Percentiles rank a stretch among this genome's conserved stretches.
Conservation (phyloP, 2,329 filamentous ascomycete genomes). For the Cladosporium sp. region DNA sequence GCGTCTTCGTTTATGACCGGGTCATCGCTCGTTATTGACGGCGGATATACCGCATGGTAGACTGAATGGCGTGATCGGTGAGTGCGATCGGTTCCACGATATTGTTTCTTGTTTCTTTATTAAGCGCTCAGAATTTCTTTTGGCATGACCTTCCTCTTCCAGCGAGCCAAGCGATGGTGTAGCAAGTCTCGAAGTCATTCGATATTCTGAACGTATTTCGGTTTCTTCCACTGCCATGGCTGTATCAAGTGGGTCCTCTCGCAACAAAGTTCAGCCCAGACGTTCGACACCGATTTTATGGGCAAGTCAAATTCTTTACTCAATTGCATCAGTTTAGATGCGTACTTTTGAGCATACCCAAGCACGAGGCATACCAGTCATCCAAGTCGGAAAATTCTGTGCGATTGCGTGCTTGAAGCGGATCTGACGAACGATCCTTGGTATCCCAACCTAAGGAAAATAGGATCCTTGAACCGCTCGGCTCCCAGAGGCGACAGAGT, state of each 20-base stretch:
- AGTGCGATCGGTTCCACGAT: too few relatives aligned
- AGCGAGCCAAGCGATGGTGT: too few relatives aligned
- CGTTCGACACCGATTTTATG: neutral
- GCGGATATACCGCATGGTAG: conserved; percentile 25
- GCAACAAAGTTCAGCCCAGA: neutral
- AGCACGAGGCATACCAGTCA: neutral
- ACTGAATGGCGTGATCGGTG: neutral
- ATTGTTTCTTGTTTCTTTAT: too few relatives aligned
- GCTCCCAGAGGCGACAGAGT: neutral
- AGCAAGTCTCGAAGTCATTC: too few relatives aligned
- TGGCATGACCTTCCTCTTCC: too few relatives aligned
- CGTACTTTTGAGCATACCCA: neutral
- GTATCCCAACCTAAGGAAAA: conserved; percentile 3
- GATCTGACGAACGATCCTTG: conserved; percentile 5
- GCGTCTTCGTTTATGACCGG: conserved; percentile 28
- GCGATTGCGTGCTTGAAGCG: conserved; percentile 9
- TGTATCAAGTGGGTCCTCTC: too few relatives aligned
- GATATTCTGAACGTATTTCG: too few relatives aligned
- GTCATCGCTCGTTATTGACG: conserved; percentile 26
- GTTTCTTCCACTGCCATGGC: too few relatives aligned
- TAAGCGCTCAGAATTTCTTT: too few relatives aligned
- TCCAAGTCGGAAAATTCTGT: conserved; percentile 2
- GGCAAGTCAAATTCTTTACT: neutral
- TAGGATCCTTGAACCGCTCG: neutral
- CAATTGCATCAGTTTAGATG: neutral